These are phyloP conservation scores for Prunus padus DNA, from an alignment of 306 rosid genomes.

Conservation along the genomic window DNA sequence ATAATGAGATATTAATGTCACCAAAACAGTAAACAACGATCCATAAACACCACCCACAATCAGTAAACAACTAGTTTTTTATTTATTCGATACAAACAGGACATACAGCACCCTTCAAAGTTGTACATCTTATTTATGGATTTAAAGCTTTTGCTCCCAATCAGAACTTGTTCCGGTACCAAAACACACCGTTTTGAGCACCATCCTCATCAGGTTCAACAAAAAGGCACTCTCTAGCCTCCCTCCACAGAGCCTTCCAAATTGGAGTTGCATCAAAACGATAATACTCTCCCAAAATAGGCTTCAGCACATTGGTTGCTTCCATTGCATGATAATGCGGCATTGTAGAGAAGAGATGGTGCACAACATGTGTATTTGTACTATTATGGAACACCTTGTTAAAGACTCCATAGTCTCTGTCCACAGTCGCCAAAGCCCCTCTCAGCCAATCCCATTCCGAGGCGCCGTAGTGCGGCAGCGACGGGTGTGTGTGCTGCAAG, in stretches of 20 bases:
- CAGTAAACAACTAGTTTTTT: too few species aligned
- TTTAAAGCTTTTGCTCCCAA: neutral
- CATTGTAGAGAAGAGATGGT: constrained; percentile 73
- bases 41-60: too few species aligned
- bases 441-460: constrained; percentile 84
- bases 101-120: too few species aligned
- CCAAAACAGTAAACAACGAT: too few species aligned
- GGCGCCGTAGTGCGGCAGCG: constrained; percentile 69
- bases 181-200: constrained; percentile 55
- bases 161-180: constrained; percentile 62
- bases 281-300: constrained; percentile 50
- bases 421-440: constrained; percentile 69
- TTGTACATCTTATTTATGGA: too few species aligned
- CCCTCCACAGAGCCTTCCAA: constrained; percentile 79
- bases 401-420: constrained; percentile 66
- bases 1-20: too few species aligned
- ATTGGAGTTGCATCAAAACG: constrained; percentile 63
- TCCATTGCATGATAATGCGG: constrained; percentile 81
- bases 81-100: too few species aligned
- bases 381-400: constrained; percentile 69
- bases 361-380: constrained; percentile 69
- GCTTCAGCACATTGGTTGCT: constrained; percentile 63
- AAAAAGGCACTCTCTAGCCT: constrained; percentile 70
- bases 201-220: constrained; percentile 57
- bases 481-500: constrained; percentile 72